These are phyloP conservation scores for Nannochloropsis salina DNA, from an alignment of 108 stramenopile species.

Conservation along the genomic window DNA sequence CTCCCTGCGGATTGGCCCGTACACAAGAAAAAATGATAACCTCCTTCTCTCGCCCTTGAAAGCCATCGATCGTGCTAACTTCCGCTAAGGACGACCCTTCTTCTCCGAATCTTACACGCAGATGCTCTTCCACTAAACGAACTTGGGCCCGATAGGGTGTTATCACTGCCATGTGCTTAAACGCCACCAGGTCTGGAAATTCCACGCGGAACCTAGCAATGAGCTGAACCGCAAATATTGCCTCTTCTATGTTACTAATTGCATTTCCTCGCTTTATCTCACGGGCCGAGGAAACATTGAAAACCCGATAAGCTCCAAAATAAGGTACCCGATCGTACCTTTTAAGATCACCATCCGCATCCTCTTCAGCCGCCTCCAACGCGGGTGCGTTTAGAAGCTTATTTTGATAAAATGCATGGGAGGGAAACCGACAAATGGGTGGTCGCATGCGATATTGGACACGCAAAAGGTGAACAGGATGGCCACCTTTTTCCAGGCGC, in stretches of 20 bases:
- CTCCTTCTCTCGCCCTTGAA: slow-evolving; percentile 57
- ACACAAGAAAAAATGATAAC: slow-evolving; percentile 57
- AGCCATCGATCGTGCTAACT: slow-evolving; percentile 57
- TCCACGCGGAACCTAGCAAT: neutral
- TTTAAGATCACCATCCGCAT: neutral
- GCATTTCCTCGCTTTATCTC: neutral
- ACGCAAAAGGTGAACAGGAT: slow-evolving; percentile 79
- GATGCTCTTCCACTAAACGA: neutral
- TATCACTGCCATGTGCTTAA: slow-evolving; percentile 29
- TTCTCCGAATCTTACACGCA: neutral
- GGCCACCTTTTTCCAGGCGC: slow-evolving; percentile 81
- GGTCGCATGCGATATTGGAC: slow-evolving; percentile 96
- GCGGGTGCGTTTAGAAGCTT: neutral
- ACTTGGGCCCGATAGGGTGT: slow-evolving; percentile 36
- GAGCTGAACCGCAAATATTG: neutral
- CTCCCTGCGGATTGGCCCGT: slow-evolving; percentile 34
- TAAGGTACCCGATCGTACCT: slow-evolving; percentile 5
- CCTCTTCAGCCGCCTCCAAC: neutral
- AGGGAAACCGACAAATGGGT: slow-evolving; percentile 71
- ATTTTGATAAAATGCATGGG: slow-evolving; percentile 31
- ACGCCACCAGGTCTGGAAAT: neutral
- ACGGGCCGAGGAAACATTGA: neutral
- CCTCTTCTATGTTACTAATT: slow-evolving; percentile 11
- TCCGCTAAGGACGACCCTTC: slow-evolving; percentile 28
- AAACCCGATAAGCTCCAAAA: neutral